phyloP scores from a whole-genome alignment of 768 basidiomycete species.

The Pleurotus tuber-regium region DNA sequence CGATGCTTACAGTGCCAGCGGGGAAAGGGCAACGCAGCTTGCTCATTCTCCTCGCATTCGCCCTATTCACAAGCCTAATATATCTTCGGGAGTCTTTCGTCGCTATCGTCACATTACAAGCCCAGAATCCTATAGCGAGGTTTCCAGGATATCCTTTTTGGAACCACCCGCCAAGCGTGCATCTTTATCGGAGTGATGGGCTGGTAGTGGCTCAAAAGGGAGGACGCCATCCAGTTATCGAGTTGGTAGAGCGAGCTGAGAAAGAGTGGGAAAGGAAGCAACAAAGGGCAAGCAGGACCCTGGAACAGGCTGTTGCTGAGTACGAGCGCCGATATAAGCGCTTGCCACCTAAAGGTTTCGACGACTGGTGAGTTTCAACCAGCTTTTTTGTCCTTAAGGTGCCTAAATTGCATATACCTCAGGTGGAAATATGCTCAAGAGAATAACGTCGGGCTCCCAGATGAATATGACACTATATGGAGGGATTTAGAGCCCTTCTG shows the following conservation, averaged over 20 bases:
- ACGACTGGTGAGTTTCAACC: conserved; percentile 72
- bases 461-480: conserved; percentile 78
- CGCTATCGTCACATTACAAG: not conserved
- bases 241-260: conserved; percentile 73
- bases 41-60: not conserved
- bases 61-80: not conserved
- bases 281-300: conserved; percentile 64
- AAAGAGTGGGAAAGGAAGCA: conserved; percentile 59
- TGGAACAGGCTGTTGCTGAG: conserved; percentile 74
- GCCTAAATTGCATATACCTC: too few relatives aligned
- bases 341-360: conserved; percentile 81
- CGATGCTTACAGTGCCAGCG: too few relatives aligned
- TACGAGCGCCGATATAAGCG: conserved; percentile 75
- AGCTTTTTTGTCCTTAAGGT: too few relatives aligned
- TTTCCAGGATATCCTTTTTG: not conserved
- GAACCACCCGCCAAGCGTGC: conserved; percentile 20
- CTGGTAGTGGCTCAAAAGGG: conserved; percentile 37
- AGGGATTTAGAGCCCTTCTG: conserved; percentile 81
- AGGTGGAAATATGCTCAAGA: conserved; percentile 53
- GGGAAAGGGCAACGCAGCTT: not conserved
- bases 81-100: not conserved
- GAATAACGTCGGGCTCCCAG: conserved; percentile 70
- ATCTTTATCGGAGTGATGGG: conserved; percentile 36
- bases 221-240: conserved; percentile 72
- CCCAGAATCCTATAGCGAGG: not conserved